phyloP scores from a whole-genome alignment of 371 early-diverging fungal species.

The Apophysomyces trapeziformis region DNA sequence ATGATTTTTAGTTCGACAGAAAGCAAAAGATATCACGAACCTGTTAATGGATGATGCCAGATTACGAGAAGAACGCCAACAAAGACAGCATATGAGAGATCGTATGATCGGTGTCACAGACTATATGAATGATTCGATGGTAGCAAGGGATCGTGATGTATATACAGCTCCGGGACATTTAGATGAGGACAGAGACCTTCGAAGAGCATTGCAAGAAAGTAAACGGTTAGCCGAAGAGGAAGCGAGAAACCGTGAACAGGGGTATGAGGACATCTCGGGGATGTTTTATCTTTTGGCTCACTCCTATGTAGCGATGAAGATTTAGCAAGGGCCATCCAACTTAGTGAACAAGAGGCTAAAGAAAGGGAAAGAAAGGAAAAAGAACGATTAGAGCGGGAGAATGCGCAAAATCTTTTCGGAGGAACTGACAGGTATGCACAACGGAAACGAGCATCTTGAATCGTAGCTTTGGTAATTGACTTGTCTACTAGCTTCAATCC shows the following conservation, averaged over 20 bases:
- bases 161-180: constrained; percentile 55
- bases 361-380: constrained; percentile 41
- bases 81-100: constrained; percentile 65
- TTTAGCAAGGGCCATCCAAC: constrained; percentile 42
- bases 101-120: constrained; percentile 58
- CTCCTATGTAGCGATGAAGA: constrained; percentile 38
- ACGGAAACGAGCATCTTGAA: not conserved
- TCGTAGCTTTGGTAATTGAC: not conserved
- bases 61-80: constrained; percentile 76
- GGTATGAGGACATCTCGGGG: constrained; percentile 13
- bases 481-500: constrained; percentile 24
- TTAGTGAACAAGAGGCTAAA: constrained; percentile 48
- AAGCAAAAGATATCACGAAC: constrained; percentile 88
- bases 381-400: constrained; percentile 38
- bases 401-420: constrained; percentile 51
- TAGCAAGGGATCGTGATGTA: constrained; percentile 30
- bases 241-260: constrained; percentile 35
- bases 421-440: constrained; percentile 13
- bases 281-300: not conserved
- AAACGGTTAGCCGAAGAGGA: constrained; percentile 47
- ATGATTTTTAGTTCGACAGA: constrained; percentile 80
- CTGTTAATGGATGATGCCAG: constrained; percentile 82
- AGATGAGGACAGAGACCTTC: constrained; percentile 83
- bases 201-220: constrained; percentile 82
- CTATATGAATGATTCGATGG: constrained; percentile 42